These are phyloP conservation scores for Leishmania mexicana DNA, from an alignment of 208 protist species.

Conservation along the genomic window DNA sequence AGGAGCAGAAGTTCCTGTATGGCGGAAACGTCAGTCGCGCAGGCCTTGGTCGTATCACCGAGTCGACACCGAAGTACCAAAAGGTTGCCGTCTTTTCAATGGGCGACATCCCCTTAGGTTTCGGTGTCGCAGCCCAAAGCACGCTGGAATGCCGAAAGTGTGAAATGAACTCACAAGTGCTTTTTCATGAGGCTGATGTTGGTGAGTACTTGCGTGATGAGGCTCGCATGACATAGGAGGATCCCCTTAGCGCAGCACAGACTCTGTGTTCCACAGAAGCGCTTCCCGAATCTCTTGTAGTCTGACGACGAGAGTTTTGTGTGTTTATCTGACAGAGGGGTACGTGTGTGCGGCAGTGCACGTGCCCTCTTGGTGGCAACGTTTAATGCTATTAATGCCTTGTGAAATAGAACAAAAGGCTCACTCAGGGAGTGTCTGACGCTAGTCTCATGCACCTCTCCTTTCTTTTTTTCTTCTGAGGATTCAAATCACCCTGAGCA, in stretches of 20 bases:
- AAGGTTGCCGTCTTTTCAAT: conserved; percentile 98
- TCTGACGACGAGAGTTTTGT: background rate
- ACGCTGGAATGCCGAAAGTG: conserved; percentile 97
- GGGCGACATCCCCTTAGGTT: conserved; percentile 97
- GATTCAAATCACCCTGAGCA: background rate
- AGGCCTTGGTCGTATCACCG: conserved; percentile 98
- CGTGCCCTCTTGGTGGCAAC: background rate
- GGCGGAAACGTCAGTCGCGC: conserved; percentile 98
- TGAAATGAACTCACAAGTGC: conserved; percentile 96
- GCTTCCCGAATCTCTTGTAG: background rate
- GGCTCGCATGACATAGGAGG: conserved; percentile 85
- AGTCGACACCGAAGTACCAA: conserved; percentile 97
- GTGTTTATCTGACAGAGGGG: background rate
- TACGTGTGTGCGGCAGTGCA: background rate
- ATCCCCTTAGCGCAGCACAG: background rate
- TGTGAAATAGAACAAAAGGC: background rate
- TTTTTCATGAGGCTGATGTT: conserved; percentile 98
- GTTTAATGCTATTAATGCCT: conserved; percentile 7
- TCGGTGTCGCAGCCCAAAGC: conserved; percentile 96
- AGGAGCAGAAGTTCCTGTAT: conserved; percentile 99
- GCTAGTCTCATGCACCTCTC: background rate
- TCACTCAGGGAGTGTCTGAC: background rate
- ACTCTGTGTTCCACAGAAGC: background rate
- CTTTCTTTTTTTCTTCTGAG: background rate
- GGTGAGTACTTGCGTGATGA: conserved; percentile 98